Percentiles rank a stretch among this genome's conserved stretches.
phyloP scores from a whole-genome alignment of 2,329 filamentous ascomycete species.

The Trichocomaceae sp. region DNA sequence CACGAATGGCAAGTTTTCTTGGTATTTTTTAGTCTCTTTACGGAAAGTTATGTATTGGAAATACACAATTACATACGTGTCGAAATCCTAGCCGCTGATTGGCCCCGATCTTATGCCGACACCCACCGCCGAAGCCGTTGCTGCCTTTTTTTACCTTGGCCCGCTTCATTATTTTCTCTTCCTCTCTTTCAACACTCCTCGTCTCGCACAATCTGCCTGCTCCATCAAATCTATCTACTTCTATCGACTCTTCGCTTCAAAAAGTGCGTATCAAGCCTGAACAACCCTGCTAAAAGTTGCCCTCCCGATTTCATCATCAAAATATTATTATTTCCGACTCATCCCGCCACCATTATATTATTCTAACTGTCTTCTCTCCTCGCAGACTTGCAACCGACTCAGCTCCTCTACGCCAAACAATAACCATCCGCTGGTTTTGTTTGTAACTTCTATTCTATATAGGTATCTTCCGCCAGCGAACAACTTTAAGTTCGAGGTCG shows the following conservation, averaged over 20 bases:
- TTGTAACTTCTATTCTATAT: background rate
- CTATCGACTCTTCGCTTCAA: background rate
- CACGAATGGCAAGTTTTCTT: too few species aligned
- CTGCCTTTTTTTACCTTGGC: background rate
- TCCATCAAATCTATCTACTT: background rate
- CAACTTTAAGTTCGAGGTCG: constrained; percentile 28
- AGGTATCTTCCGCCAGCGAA: constrained; percentile 26
- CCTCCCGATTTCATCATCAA: background rate
- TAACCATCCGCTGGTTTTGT: background rate
- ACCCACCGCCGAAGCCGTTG: background rate
- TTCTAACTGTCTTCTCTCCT: constrained; percentile 8
- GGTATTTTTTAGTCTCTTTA: too few species aligned
- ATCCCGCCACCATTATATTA: background rate
- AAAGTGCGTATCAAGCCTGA: background rate
- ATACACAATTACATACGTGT: background rate
- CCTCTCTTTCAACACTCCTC: too few species aligned
- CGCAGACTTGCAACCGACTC: background rate
- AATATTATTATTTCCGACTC: background rate
- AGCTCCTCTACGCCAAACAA: background rate
- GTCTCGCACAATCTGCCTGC: background rate
- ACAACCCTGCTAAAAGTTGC: background rate
- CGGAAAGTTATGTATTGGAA: background rate
- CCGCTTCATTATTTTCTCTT: background rate
- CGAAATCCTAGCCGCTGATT: background rate
- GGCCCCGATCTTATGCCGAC: background rate